Conservation (phyloP, 2,329 filamentous ascomycete genomes). For the Talaromyces sp. region DNA sequence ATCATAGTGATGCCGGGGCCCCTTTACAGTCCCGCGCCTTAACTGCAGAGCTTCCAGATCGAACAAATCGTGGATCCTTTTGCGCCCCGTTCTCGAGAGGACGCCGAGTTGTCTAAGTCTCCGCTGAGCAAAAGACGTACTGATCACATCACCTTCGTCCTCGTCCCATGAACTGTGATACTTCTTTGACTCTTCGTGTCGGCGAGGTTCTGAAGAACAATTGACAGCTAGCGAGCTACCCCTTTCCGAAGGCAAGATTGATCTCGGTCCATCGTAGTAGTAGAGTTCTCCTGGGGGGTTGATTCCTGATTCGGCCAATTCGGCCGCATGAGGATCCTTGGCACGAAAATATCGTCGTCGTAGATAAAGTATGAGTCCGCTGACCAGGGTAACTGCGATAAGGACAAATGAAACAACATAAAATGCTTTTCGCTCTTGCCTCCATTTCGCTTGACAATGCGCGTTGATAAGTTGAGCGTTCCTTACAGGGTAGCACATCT, state of each 20-base stretch:
- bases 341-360: conserved; percentile 18
- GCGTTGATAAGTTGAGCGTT: conserved; percentile 18
- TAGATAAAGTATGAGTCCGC: conserved; percentile 20
- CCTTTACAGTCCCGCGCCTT: neutral
- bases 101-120: conserved; percentile 21
- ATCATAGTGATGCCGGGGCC: neutral
- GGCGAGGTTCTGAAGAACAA: neutral
- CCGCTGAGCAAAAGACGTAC: conserved; percentile 14
- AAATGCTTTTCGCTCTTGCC: conserved; percentile 21
- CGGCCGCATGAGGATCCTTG: neutral
- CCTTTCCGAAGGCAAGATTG: neutral
- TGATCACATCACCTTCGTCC: conserved; percentile 7
- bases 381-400: conserved; percentile 14
- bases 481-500: conserved; percentile 23
- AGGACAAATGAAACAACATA: conserved; percentile 22
- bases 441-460: conserved; percentile 22
- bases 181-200: neutral
- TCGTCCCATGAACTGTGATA: conserved; percentile 10
- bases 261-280: conserved; percentile 17
- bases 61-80: conserved; percentile 25
- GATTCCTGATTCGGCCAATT: neutral
- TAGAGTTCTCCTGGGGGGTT: conserved; percentile 18
- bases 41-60: conserved; percentile 24
- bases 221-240: neutral
- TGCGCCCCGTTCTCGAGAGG: conserved; percentile 21